A percentile compares a stretch with the other conserved stretches of the same genome.
phyloP scores from a whole-genome alignment of 2,329 filamentous ascomycete species.

The Epichloe brachyelytri region DNA sequence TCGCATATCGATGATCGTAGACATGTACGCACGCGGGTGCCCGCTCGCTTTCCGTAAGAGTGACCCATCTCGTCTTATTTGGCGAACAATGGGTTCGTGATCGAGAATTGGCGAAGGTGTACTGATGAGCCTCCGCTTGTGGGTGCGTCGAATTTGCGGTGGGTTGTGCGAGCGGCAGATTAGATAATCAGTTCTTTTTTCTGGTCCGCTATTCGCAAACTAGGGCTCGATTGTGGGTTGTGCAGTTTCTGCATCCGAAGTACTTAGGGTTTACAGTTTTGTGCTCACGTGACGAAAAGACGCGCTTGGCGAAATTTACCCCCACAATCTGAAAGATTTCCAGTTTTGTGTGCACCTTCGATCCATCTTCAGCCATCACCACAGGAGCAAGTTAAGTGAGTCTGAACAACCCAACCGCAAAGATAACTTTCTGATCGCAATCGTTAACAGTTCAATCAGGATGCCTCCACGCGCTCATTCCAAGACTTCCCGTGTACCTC shows the following conservation, averaged over 20 bases:
- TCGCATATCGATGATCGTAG: slow-evolving; percentile 16
- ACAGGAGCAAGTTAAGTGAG: slow-evolving; percentile 29
- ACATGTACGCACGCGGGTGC: slow-evolving; percentile 59
- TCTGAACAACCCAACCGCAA: slow-evolving; percentile 6
- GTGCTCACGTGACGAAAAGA: slow-evolving; percentile 15
- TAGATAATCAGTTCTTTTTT: slow-evolving; percentile 24
- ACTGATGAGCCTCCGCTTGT: slow-evolving; percentile 19
- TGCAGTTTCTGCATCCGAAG: slow-evolving; percentile 3
- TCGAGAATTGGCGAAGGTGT: slow-evolving; percentile 28
- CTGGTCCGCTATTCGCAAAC: slow-evolving; percentile 3
- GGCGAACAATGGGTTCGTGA: slow-evolving; percentile 22
- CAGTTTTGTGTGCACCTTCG: slow-evolving; percentile 14
- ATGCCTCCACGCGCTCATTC: slow-evolving; percentile 58
- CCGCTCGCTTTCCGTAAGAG: slow-evolving; percentile 73
- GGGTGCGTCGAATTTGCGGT: slow-evolving; percentile 24
- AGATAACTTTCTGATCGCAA: not conserved
- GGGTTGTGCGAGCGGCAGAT: slow-evolving; percentile 24
- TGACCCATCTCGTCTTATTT: slow-evolving; percentile 66
- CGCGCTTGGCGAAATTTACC: slow-evolving; percentile 14
- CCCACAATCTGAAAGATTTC: slow-evolving; percentile 22
- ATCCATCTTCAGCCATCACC: slow-evolving; percentile 23
- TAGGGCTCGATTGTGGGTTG: slow-evolving; percentile 21
- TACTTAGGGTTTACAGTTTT: slow-evolving; percentile 20
- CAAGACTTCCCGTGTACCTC: slow-evolving; percentile 99
- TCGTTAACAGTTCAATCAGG: slow-evolving; percentile 18